These are phyloP conservation scores for Microcyclosporella mali DNA, from an alignment of 2,329 filamentous ascomycete species.

Conservation along the genomic window DNA sequence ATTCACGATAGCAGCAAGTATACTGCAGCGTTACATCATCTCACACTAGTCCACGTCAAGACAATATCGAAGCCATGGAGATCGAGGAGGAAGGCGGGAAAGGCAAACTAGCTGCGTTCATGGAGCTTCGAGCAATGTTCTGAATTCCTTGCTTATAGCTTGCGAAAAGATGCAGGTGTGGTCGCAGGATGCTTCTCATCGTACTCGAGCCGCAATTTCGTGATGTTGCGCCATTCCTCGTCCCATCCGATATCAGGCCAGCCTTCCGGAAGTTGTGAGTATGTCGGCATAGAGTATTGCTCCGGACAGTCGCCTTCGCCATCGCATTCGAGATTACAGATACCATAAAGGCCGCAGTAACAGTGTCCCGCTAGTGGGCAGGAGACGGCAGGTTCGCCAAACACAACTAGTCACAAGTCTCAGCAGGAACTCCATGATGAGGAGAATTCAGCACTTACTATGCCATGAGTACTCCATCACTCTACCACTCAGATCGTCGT, in stretches of 20 bases:
- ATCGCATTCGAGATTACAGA: constrained; percentile 47
- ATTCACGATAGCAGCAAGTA: no score
- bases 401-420: constrained; percentile 32
- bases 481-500: constrained; percentile 47
- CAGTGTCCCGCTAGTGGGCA: constrained; percentile 58
- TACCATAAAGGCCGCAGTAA: constrained; percentile 61
- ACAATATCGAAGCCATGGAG: no score
- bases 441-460: constrained; percentile 34
- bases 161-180: no score
- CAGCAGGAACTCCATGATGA: not conserved
- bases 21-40: no score
- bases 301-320: constrained; percentile 46
- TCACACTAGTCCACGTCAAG: no score
- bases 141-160: no score
- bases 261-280: constrained; percentile 51
- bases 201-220: not conserved
- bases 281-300: constrained; percentile 55
- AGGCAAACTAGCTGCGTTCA: no score
- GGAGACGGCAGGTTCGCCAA: constrained; percentile 29
- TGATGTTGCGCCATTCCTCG: constrained; percentile 26
- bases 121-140: no score
- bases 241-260: constrained; percentile 57
- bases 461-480: constrained; percentile 55
- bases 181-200: no score
- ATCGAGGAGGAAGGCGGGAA: no score